Conservation (phyloP, 495 filamentous ascomycete species). For the Tuber calosporum region DNA sequence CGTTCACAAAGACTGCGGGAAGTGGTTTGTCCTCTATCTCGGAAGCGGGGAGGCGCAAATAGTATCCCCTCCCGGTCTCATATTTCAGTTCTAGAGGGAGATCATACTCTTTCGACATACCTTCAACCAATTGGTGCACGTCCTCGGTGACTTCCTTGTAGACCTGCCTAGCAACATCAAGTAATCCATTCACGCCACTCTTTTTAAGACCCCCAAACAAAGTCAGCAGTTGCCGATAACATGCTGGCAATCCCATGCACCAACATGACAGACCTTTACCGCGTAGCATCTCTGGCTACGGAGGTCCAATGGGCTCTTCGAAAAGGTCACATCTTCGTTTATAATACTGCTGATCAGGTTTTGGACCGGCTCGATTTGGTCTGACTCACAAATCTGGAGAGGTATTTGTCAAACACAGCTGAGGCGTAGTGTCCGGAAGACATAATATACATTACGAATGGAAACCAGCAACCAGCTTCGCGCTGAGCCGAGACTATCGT, state of each 20-base stretch:
- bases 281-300: constrained; percentile 91
- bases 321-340: constrained; percentile 72
- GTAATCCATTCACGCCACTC: constrained; percentile 75
- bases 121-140: constrained; percentile 60
- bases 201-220: constrained; percentile 41
- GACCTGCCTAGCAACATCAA: constrained; percentile 78
- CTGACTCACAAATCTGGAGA: constrained; percentile 55
- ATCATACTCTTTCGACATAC: constrained; percentile 56
- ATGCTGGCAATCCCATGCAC: constrained; percentile 12
- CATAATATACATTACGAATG: constrained; percentile 53
- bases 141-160: constrained; percentile 80
- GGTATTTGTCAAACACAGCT: constrained; percentile 24
- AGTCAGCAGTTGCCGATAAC: constrained; percentile 24
- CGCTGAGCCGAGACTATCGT: constrained; percentile 59
- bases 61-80: constrained; percentile 71
- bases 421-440: constrained; percentile 9
- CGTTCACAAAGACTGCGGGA: constrained; percentile 70
- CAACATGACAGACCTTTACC: constrained; percentile 56
- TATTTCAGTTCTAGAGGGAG: constrained; percentile 62
- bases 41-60: constrained; percentile 58
- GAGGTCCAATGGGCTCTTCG: constrained; percentile 73
- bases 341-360: constrained; percentile 62
- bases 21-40: constrained; percentile 59
- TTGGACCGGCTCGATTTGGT: constrained; percentile 54
- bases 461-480: constrained; percentile 58